These are phyloP conservation scores for Crucibulum laeve DNA, from an alignment of 768 basidiomycete species.

Conservation along the genomic window DNA sequence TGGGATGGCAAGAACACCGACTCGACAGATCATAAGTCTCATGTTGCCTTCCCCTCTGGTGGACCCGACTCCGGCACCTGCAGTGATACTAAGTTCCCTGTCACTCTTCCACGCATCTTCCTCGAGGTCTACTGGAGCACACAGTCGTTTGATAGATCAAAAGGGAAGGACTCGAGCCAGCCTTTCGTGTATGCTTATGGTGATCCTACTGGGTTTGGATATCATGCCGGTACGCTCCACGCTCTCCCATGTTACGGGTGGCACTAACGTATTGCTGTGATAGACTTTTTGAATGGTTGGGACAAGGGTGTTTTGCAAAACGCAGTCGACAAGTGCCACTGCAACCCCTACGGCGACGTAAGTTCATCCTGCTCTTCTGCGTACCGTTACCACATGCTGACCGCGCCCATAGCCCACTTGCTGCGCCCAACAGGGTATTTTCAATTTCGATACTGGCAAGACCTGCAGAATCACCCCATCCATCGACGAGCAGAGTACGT, in stretches of 20 bases:
- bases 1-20: conserved; percentile 41
- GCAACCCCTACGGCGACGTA: conserved; percentile 40
- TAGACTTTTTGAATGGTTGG: conserved; percentile 63
- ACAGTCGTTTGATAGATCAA: conserved; percentile 16
- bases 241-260: neutral
- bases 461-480: conserved; percentile 41
- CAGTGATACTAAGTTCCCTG: conserved; percentile 29
- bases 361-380: conserved; percentile 8
- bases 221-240: conserved; percentile 38
- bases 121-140: conserved; percentile 38
- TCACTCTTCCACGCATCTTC: conserved; percentile 33
- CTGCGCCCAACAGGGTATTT: conserved; percentile 41
- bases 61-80: conserved; percentile 35
- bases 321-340: conserved; percentile 51
- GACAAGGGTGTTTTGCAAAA: conserved; percentile 47
- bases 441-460: conserved; percentile 33
- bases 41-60: conserved; percentile 29
- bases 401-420: conserved; percentile 28
- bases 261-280: neutral
- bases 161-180: conserved; percentile 35
- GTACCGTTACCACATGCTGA: conserved; percentile 3
- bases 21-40: conserved; percentile 35
- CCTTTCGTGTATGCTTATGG: conserved; percentile 46
- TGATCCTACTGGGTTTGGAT: conserved; percentile 50
- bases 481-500: conserved; percentile 43